These are phyloP conservation scores for Teunomyces atbi DNA, from an alignment of 805 yeast species.

Conservation along the genomic window DNA sequence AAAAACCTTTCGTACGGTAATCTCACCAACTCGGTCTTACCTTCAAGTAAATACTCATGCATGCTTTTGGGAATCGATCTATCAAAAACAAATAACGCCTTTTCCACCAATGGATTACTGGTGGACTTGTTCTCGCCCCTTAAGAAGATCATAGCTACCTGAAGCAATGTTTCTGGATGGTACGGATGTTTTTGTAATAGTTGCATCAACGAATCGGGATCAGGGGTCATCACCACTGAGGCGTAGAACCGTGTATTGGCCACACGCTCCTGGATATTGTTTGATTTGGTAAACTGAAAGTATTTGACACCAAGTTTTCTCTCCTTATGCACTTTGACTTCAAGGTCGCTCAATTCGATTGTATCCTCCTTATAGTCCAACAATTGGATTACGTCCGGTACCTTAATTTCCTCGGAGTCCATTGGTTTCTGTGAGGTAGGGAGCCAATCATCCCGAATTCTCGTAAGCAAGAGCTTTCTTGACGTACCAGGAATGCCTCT, in stretches of 20 bases:
- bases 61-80: constrained; percentile 64
- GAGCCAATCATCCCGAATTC: constrained; percentile 76
- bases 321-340: constrained; percentile 31
- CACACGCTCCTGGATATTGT: constrained; percentile 27
- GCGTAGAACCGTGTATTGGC: constrained; percentile 56
- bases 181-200: constrained; percentile 65
- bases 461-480: constrained; percentile 64
- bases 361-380: constrained; percentile 35
- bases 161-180: constrained; percentile 74
- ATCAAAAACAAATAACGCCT: constrained; percentile 77
- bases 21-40: constrained; percentile 58
- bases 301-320: constrained; percentile 47
- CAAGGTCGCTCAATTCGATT: constrained; percentile 24
- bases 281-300: constrained; percentile 51
- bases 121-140: constrained; percentile 70
- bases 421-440: constrained; percentile 66
- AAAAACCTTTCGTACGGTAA: constrained; percentile 73
- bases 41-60: constrained; percentile 40
- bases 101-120: constrained; percentile 71
- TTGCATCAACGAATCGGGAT: constrained; percentile 67
- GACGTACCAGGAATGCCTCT: constrained; percentile 71
- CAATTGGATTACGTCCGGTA: constrained; percentile 35
- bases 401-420: constrained; percentile 52
- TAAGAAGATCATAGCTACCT: constrained; percentile 68
- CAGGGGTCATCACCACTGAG: constrained; percentile 69